A percentile compares a stretch with the other conserved stretches of the same genome.
These are phyloP conservation scores for Helianthus tuberosus DNA, from an alignment of 129 eudicot species.

Conservation along the genomic window DNA sequence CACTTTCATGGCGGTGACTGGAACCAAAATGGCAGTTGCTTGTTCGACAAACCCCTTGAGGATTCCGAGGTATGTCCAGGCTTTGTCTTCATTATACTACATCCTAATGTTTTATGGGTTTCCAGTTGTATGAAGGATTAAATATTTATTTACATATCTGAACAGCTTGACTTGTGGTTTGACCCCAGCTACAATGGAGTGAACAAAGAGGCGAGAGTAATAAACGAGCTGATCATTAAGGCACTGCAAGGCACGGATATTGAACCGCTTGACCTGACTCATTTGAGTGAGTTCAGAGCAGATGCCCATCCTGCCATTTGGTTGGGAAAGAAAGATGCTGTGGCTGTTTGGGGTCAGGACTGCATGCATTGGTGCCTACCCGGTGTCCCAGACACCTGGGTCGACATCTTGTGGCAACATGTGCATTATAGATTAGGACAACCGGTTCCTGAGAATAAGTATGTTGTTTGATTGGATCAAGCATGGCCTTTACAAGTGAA, in stretches of 20 bases:
- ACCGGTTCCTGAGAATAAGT: not conserved
- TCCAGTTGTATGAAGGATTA: not conserved
- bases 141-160: slow-evolving; percentile 15
- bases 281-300: slow-evolving; percentile 84
- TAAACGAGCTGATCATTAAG: slow-evolving; percentile 54
- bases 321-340: slow-evolving; percentile 95
- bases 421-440: slow-evolving; percentile 41
- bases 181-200: slow-evolving; percentile 89
- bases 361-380: slow-evolving; percentile 99
- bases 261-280: slow-evolving; percentile 66
- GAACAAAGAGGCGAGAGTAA: slow-evolving; percentile 84
- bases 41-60: slow-evolving; percentile 71
- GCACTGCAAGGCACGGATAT: slow-evolving; percentile 59
- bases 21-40: slow-evolving; percentile 97
- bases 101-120: not conserved
- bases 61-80: slow-evolving; percentile 60
- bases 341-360: slow-evolving; percentile 95
- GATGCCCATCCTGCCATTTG: slow-evolving; percentile 97
- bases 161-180: slow-evolving; percentile 96
- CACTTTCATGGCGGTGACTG: slow-evolving; percentile 95
- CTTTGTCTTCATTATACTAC: not conserved
- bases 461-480: no score
- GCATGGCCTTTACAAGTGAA: no score
- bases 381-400: slow-evolving; percentile 97
- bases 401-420: slow-evolving; percentile 63